These are phyloP conservation scores for Seiridium cupressi DNA, from an alignment of 2,329 filamentous ascomycete species.

Conservation along the genomic window DNA sequence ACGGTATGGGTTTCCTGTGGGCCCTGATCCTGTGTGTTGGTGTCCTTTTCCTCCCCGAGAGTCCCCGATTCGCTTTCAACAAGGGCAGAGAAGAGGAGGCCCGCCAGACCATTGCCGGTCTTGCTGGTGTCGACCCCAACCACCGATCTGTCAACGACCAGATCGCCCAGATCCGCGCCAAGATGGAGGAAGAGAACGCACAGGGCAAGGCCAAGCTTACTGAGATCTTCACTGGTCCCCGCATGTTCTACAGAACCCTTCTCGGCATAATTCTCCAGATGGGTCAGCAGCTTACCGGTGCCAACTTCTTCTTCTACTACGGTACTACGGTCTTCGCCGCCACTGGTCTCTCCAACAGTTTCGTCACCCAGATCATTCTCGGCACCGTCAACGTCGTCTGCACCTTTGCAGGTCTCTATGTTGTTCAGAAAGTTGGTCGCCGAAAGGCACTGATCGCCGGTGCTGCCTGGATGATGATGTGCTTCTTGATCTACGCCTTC, in stretches of 20 bases:
- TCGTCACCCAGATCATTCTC: conserved; percentile 67
- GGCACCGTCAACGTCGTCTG: conserved; percentile 65
- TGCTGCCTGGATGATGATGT: conserved; percentile 58
- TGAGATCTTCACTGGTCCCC: conserved; percentile 67
- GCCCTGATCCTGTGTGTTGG: conserved; percentile 48
- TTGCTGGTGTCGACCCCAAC: conserved; percentile 40
- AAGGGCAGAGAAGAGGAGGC: conserved; percentile 46
- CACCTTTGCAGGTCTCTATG: conserved; percentile 63
- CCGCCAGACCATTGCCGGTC: conserved; percentile 43
- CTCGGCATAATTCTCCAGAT: conserved; percentile 63
- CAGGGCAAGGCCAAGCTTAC: conserved; percentile 45
- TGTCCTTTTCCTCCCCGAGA: conserved; percentile 54
- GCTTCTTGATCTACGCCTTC: conserved; percentile 49
- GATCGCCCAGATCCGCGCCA: conserved; percentile 50
- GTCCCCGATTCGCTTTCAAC: conserved; percentile 50
- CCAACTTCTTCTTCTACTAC: conserved; percentile 69
- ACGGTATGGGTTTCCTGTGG: conserved; percentile 55
- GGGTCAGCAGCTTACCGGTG: conserved; percentile 67
- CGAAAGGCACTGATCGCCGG: conserved; percentile 62
- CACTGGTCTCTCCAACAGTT: conserved; percentile 64
- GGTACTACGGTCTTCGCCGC: conserved; percentile 64
- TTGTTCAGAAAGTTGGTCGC: conserved; percentile 65
- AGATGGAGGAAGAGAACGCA: conserved; percentile 45
- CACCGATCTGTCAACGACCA: conserved; percentile 42
- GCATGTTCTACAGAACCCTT: conserved; percentile 63